Conservation (phyloP, 2,329 filamentous ascomycete species). For the Biscogniauxia marginata region DNA sequence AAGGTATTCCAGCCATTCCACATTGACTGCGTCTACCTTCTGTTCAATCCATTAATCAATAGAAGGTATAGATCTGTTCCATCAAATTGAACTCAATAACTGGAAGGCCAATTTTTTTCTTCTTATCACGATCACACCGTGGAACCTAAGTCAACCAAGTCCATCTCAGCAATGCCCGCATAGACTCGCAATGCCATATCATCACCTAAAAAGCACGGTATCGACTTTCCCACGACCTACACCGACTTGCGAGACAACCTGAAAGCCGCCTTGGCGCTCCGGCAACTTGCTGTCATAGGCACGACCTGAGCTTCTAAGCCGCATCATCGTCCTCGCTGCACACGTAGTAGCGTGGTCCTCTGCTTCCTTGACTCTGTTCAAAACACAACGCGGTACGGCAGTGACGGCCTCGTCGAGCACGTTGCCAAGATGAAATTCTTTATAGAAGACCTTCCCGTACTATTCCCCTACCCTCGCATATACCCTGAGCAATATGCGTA, state of each 20-base stretch:
- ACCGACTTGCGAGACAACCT: background rate
- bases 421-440: slow-evolving; percentile 69
- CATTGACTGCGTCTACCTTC: too few relatives aligned
- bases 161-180: background rate
- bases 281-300: background rate
- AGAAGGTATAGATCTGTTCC: too few relatives aligned
- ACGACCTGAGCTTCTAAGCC: background rate
- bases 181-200: background rate
- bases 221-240: background rate
- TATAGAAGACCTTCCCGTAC: slow-evolving; percentile 58
- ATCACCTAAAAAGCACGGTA: background rate
- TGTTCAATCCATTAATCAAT: too few relatives aligned
- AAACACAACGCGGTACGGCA: background rate
- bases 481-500: slow-evolving; percentile 70
- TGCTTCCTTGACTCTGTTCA: background rate
- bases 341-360: background rate
- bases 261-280: background rate
- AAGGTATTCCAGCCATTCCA: too few relatives aligned
- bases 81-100: too few relatives aligned
- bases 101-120: too few relatives aligned
- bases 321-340: background rate
- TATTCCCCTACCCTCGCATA: slow-evolving; percentile 42
- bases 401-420: background rate
- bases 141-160: background rate
- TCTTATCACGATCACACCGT: background rate